Evolutionary conservation across 495 filamentous ascomycete species (phyloP), one percentile per base, ranked within the genome.

Genomic region (Daldinia loculata): DNA sequence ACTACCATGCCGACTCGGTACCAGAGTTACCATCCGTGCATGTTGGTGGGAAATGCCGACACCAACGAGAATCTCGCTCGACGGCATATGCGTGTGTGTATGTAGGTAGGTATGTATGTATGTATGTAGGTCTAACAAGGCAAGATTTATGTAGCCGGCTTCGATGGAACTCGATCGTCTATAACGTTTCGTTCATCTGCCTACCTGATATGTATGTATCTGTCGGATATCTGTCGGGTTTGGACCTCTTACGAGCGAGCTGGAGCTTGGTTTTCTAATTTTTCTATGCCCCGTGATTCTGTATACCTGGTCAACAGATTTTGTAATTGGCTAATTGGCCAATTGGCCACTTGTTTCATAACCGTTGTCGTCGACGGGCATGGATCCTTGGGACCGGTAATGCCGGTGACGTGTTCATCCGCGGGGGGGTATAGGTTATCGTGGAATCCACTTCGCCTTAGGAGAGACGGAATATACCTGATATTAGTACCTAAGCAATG

Each of bases 1-100:
- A 34, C 19, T 29, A 66, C 64, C 66, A 57, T 66, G 70, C 70
- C 65, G 51, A 48, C 26, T 69, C 66, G 61, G 62, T 73, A 59
- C 61, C 70, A 69, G 53, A 50, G 29, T 59, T 66, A n/a, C 36
- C 32, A 38, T 39, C 32, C 14, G 60, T 59, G 61, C 61, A 36
- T 57, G 11, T 24, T 63, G 6, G 9, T 34, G 43, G 36, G 41
- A 34, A 34, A 61, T 62, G 56, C 43, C 57, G 56, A 50, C 53
- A 64, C 53, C 24, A 34, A 57, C 60, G 29, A 17, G 56, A 55
- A n/a, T 36, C 30, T 53, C 48, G 29, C 53, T 67, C 50, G 48
- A 17, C 38, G 27, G 61, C 27, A 43, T 60, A 27, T 26, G 58
- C 52, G 7, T 30, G 29, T 2, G 56, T 4, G 58, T 62, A 51